These are phyloP conservation scores for Wallacemonas sp. DNA, from an alignment of 208 protist genomes.

Conservation along the genomic window DNA sequence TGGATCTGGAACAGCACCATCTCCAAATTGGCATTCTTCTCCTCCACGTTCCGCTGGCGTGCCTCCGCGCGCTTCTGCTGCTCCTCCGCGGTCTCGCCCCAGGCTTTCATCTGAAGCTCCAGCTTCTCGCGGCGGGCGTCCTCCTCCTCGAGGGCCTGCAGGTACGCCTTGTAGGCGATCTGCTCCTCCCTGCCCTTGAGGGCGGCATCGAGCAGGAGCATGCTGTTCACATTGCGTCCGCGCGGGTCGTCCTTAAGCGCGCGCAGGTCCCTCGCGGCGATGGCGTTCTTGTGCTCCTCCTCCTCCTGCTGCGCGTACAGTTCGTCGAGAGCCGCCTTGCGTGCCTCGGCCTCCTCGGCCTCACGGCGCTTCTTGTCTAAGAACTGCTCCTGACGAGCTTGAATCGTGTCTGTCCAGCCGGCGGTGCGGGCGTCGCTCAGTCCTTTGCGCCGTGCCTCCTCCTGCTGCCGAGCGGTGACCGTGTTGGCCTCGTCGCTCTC, in stretches of 20 bases:
- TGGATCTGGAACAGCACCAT: constrained; percentile 69
- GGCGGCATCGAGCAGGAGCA: constrained; percentile 61
- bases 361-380: constrained; percentile 41
- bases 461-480: constrained; percentile 20
- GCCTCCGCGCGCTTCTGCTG: constrained; percentile 40
- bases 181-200: constrained; percentile 73
- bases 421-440: constrained; percentile 48
- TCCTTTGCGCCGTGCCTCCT: constrained; percentile 32
- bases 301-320: constrained; percentile 61
- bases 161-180: constrained; percentile 53
- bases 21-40: constrained; percentile 75
- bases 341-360: constrained; percentile 55
- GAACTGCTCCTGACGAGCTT: constrained; percentile 66
- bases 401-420: constrained; percentile 70
- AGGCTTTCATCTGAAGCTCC: constrained; percentile 39
- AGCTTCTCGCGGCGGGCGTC: constrained; percentile 27
- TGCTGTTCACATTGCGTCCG: constrained; percentile 57
- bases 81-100: constrained; percentile 56
- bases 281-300: constrained; percentile 48
- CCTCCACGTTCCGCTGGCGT: constrained; percentile 61
- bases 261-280: constrained; percentile 52
- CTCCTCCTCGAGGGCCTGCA: constrained; percentile 37
- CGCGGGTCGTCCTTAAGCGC: constrained; percentile 76
- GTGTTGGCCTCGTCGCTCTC: constrained; percentile 24
- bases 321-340: constrained; percentile 56